phyloP scores from a whole-genome alignment of 2,329 filamentous ascomycete species.

The Achaetomium macrosporum region DNA sequence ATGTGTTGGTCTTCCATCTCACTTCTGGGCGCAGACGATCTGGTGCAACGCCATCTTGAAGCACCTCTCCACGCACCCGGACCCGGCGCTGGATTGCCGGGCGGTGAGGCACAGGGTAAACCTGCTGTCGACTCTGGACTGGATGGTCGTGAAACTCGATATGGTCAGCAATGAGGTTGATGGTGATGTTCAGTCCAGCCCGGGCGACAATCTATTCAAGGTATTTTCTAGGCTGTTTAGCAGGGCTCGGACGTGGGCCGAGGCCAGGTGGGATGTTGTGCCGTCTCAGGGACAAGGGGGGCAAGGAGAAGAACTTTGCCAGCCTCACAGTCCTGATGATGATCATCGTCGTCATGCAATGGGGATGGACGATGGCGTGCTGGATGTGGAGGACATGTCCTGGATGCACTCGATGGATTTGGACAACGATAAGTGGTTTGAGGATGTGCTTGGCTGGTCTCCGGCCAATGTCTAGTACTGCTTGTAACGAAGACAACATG shows the following conservation, averaged over 20 bases:
- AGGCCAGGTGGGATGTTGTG: neutral
- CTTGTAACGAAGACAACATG: no score
- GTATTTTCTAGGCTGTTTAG: neutral
- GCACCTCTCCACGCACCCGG: neutral
- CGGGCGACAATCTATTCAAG: neutral
- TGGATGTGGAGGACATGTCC: neutral
- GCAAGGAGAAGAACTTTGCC: neutral
- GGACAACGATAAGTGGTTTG: neutral
- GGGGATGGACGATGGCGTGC: neutral
- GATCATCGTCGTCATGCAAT: neutral
- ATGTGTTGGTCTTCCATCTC: neutral
- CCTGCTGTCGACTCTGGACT: neutral
- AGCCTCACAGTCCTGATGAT: no score
- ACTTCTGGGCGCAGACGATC: neutral
- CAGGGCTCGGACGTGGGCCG: neutral
- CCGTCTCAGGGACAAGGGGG: neutral
- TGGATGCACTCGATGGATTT: conserved; percentile 1
- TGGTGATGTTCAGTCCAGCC: no score
- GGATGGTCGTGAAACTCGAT: neutral
- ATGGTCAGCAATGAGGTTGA: neutral
- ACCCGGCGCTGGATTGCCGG: neutral
- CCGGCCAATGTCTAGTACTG: neutral
- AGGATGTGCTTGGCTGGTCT: neutral
- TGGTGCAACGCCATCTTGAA: neutral
- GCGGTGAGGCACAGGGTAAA: neutral